These are phyloP conservation scores for Cladobotryum protrusum DNA, from an alignment of 2,329 filamentous ascomycete species.

Conservation along the genomic window DNA sequence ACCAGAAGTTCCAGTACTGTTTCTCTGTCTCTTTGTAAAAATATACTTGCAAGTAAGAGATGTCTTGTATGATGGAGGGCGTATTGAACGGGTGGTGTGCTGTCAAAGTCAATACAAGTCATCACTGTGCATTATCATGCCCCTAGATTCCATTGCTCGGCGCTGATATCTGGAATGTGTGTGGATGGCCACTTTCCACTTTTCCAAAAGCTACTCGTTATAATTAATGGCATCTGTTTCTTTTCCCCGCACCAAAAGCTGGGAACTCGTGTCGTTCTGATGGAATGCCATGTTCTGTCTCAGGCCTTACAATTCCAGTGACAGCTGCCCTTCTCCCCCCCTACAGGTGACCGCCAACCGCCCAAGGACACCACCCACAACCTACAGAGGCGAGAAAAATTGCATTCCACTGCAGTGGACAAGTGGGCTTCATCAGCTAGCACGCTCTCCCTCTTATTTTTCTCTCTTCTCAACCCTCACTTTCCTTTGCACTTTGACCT, in stretches of 20 bases:
- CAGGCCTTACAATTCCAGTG: slow-evolving; percentile 10
- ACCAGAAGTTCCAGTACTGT: too few relatives aligned
- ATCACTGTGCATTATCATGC: background rate
- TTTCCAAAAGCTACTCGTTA: too few relatives aligned
- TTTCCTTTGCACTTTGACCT: slow-evolving; percentile 1
- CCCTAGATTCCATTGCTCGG: slow-evolving; percentile 6
- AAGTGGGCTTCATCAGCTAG: slow-evolving; percentile 4
- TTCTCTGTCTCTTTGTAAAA: too few relatives aligned
- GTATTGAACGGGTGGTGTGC: too few relatives aligned
- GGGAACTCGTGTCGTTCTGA: background rate
- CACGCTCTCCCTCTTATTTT: slow-evolving; percentile 6
- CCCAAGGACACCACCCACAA: slow-evolving; percentile 11
- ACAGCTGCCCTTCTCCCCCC: slow-evolving; percentile 6
- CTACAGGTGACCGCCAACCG: slow-evolving; percentile 6
- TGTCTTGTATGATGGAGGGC: too few relatives aligned
- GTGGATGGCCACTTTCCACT: background rate
- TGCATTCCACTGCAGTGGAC: slow-evolving; percentile 16
- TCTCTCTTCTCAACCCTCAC: slow-evolving; percentile 7
- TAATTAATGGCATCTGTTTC: background rate
- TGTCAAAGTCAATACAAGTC: background rate
- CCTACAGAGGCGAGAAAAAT: slow-evolving; percentile 12
- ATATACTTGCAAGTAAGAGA: too few relatives aligned
- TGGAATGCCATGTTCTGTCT: slow-evolving; percentile 9
- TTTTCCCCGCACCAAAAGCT: background rate
- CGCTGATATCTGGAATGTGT: slow-evolving; percentile 14